phyloP scores from a whole-genome alignment of 257 asterid genomes.

The Solanum chilense region DNA sequence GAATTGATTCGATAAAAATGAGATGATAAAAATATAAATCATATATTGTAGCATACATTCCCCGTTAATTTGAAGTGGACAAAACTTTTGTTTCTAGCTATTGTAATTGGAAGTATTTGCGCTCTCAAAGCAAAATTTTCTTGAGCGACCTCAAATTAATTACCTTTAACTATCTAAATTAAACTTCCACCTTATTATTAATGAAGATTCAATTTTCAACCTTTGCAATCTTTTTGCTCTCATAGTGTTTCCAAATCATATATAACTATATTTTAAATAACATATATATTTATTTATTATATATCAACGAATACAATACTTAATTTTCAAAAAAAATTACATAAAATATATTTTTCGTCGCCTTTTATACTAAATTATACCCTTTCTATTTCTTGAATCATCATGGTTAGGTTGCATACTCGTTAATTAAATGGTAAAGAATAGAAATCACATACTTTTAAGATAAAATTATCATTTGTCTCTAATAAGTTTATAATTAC shows the following conservation, averaged over 20 bases:
- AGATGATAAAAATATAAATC: too few relatives aligned
- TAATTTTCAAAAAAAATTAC: not conserved
- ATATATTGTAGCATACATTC: too few relatives aligned
- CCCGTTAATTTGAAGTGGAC: too few relatives aligned
- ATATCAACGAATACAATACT: not conserved
- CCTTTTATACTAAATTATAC: not conserved
- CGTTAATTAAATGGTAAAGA: not conserved
- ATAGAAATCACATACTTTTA: too few relatives aligned
- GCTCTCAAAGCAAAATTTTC: too few relatives aligned
- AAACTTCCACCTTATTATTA: not conserved
- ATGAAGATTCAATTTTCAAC: too few relatives aligned
- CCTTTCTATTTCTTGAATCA: not conserved
- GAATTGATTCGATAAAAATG: too few relatives aligned
- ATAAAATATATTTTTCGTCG: not conserved
- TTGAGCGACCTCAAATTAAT: not conserved
- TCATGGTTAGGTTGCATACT: not conserved
- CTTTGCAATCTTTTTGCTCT: not conserved
- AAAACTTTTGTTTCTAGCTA: too few relatives aligned
- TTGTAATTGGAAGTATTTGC: not conserved
- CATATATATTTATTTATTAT: not conserved
- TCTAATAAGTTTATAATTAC: too few relatives aligned
- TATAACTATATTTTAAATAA: not conserved
- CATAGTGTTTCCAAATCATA: not conserved
- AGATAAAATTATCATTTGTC: too few relatives aligned
- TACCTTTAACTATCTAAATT: too few relatives aligned